Conservation (phyloP, 495 filamentous ascomycete species). For the Lasiosphaeria hispida region DNA sequence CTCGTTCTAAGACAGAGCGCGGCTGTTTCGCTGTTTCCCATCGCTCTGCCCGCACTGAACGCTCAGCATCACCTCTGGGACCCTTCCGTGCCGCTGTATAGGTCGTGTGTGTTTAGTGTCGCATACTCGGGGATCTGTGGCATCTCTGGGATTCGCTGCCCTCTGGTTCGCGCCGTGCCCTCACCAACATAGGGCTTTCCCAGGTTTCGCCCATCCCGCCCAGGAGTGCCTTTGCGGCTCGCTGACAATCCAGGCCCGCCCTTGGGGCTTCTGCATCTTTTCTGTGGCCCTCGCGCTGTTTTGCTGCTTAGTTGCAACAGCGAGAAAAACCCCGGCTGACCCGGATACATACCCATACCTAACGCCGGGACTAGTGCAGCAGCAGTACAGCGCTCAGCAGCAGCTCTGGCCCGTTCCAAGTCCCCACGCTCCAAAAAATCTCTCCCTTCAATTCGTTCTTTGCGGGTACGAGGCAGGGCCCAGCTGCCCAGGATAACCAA, state of each 20-base stretch:
- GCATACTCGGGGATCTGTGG: too few relatives aligned
- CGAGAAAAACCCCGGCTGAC: conserved; percentile 12
- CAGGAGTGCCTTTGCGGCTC: conserved; percentile 5
- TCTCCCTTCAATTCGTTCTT: conserved; percentile 14
- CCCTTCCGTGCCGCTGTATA: too few relatives aligned
- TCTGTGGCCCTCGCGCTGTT: too few relatives aligned
- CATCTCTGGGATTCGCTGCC: background rate
- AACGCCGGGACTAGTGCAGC: conserved; percentile 5
- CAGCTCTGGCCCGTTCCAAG: conserved; percentile 4
- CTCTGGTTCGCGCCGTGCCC: background rate
- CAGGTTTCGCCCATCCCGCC: background rate
- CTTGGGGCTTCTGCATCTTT: too few relatives aligned
- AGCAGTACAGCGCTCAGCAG: background rate
- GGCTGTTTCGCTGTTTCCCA: too few relatives aligned
- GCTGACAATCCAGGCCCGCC: too few relatives aligned
- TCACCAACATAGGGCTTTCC: background rate
- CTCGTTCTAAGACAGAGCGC: too few relatives aligned
- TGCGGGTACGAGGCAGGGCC: conserved; percentile 6
- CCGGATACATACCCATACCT: conserved; percentile 2
- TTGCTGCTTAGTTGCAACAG: background rate
- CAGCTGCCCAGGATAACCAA: conserved; percentile 8
- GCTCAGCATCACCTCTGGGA: too few relatives aligned
- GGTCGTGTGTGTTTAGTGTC: too few relatives aligned
- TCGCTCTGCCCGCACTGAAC: too few relatives aligned
- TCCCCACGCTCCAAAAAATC: conserved; percentile 13